Percentiles rank a stretch among this genome's conserved stretches.
These are phyloP conservation scores for Colletotrichum chlorophyti DNA, from an alignment of 2,329 filamentous ascomycete genomes.

Conservation along the genomic window DNA sequence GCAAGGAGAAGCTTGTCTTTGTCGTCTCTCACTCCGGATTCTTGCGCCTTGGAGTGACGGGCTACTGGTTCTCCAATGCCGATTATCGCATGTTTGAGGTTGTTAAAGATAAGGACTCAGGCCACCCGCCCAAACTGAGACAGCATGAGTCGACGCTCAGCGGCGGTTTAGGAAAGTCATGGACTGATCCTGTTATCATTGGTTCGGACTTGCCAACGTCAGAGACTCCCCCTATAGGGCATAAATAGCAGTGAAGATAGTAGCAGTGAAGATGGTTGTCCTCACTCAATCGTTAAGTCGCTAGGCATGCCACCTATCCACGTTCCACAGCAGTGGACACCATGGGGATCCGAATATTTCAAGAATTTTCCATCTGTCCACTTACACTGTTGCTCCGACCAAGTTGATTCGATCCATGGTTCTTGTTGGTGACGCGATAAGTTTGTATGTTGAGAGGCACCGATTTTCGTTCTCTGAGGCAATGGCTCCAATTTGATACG, in stretches of 20 bases:
- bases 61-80: conserved; percentile 64
- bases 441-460: no score
- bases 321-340: no score
- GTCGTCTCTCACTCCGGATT: conserved; percentile 73
- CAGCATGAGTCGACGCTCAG: conserved; percentile 52
- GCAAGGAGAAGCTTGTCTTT: conserved; percentile 67
- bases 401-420: no score
- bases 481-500: no score
- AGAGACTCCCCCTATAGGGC: neutral
- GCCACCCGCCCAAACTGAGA: conserved; percentile 40
- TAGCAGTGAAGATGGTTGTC: no score
- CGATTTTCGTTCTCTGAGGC: no score
- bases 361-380: no score
- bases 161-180: conserved; percentile 45
- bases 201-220: conserved; percentile 44
- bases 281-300: no score
- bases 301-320: no score
- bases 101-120: conserved; percentile 32
- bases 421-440: no score
- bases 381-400: no score
- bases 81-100: conserved; percentile 71
- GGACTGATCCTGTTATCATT: conserved; percentile 43
- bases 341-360: no score
- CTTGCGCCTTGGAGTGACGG: conserved; percentile 61
- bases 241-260: neutral